phyloP scores from a whole-genome alignment of 768 basidiomycete genomes.

The Russula brevipes region DNA sequence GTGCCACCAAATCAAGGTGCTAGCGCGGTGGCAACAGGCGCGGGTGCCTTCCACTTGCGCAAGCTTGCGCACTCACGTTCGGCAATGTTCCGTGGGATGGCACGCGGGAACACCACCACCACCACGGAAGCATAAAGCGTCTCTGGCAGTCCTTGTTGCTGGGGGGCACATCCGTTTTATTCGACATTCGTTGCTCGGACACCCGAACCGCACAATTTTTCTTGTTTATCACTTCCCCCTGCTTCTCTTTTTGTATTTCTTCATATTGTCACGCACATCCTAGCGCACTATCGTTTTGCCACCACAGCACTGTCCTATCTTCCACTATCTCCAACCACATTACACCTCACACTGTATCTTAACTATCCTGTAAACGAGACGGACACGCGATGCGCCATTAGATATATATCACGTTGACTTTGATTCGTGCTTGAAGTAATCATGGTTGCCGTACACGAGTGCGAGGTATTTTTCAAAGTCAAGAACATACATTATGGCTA shows the following conservation, averaged over 20 bases:
- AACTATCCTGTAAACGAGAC: constrained; percentile 12
- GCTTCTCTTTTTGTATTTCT: constrained; percentile 4
- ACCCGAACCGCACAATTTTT: constrained; percentile 6
- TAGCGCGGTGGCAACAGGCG: constrained; percentile 31
- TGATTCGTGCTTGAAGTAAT: not conserved
- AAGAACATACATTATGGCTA: constrained; percentile 1
- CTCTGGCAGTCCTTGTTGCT: constrained; percentile 8
- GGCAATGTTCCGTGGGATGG: constrained; percentile 36
- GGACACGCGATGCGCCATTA: constrained; percentile 10
- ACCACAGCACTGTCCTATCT: constrained; percentile 18
- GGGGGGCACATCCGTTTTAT: constrained; percentile 16
- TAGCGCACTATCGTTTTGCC: constrained; percentile 22
- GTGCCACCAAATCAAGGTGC: constrained; percentile 15
- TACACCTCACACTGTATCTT: not conserved
- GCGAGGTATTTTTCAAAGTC: not conserved
- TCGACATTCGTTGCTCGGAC: constrained; percentile 20
- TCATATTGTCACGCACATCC: constrained; percentile 21
- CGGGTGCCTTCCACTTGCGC: constrained; percentile 34
- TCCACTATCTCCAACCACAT: not conserved
- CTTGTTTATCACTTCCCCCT: constrained; percentile 12
- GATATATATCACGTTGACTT: not conserved
- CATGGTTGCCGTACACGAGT: not conserved
- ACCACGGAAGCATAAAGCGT: not conserved
- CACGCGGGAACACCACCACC: constrained; percentile 6
- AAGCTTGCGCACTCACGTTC: constrained; percentile 44